A percentile compares a stretch with the other conserved stretches of the same genome.
These are phyloP conservation scores for Sclerotinia glacialis DNA, from an alignment of 2,329 filamentous ascomycete species.

Conservation along the genomic window DNA sequence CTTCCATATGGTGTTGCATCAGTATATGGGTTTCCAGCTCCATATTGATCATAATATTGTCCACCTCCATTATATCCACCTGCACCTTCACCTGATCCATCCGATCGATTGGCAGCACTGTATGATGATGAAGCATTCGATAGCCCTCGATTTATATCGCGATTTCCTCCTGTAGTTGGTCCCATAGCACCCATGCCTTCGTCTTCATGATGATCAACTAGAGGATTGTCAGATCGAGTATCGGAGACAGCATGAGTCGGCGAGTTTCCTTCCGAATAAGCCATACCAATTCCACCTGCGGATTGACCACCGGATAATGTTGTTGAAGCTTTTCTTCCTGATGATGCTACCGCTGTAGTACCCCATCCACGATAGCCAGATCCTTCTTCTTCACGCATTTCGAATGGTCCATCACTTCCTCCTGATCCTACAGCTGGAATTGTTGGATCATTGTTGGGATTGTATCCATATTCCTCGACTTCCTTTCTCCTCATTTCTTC, in stretches of 20 bases:
- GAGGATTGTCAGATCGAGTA: constrained; percentile 64
- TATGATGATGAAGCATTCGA: constrained; percentile 97
- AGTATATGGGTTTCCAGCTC: constrained; percentile 54
- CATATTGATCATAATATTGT: constrained; percentile 53
- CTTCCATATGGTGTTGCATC: constrained; percentile 43
- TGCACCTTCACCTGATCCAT: constrained; percentile 55
- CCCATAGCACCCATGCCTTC: constrained; percentile 84
- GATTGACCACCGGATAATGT: constrained; percentile 73
- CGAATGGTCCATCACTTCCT: constrained; percentile 55
- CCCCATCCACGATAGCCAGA: constrained; percentile 95
- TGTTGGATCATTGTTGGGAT: constrained; percentile 92
- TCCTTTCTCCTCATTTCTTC: constrained; percentile 92
- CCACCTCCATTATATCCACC: constrained; percentile 47
- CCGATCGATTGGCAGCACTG: constrained; percentile 75
- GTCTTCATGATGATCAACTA: constrained; percentile 57
- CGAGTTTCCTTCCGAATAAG: constrained; percentile 72
- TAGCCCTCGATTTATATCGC: constrained; percentile 80
- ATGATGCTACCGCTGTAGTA: constrained; percentile 65
- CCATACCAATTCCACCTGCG: constrained; percentile 53
- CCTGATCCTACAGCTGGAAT: constrained; percentile 54
- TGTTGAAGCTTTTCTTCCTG: constrained; percentile 80
- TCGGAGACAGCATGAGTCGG: constrained; percentile 65
- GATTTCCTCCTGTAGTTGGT: constrained; percentile 64
- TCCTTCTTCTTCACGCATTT: constrained; percentile 74
- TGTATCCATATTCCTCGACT: constrained; percentile 95